phyloP scores from a whole-genome alignment of 2,329 filamentous ascomycete genomes.

The Aspergillus aculeatus region DNA sequence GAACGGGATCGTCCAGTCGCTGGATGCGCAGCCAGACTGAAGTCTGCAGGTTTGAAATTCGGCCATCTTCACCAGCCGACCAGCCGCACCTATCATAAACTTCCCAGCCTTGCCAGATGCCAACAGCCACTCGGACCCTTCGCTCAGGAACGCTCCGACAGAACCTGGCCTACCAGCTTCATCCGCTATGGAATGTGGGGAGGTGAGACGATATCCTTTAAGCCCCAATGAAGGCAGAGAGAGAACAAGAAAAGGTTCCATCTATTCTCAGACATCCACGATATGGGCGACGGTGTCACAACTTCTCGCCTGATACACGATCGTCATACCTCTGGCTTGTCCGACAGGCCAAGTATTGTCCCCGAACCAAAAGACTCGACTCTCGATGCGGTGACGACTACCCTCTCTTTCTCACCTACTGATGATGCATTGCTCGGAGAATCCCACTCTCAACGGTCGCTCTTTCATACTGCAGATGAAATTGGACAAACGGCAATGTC shows the following conservation, averaged over 20 bases:
- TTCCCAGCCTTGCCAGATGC: slow-evolving; percentile 11
- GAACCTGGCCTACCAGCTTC: slow-evolving; percentile 13
- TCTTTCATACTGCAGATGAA: neutral
- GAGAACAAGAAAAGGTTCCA: neutral
- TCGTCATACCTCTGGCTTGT: neutral
- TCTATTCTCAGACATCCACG: neutral
- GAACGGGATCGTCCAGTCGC: slow-evolving; percentile 16
- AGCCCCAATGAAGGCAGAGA: neutral
- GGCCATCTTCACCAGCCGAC: slow-evolving; percentile 11
- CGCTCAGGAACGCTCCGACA: slow-evolving; percentile 21
- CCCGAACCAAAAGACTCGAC: neutral
- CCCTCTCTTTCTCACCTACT: neutral
- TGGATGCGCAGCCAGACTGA: slow-evolving; percentile 9
- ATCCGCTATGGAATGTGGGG: slow-evolving; percentile 15
- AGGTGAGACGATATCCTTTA: neutral
- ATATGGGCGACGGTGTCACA: neutral
- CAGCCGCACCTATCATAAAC: slow-evolving; percentile 18
- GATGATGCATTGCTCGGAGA: neutral
- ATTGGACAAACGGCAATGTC: neutral
- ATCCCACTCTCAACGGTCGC: slow-evolving; percentile 13
- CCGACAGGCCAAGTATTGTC: neutral
- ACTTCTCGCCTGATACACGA: neutral
- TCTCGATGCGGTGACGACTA: neutral
- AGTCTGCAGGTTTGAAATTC: slow-evolving; percentile 15
- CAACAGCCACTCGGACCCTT: slow-evolving; percentile 15